These are phyloP conservation scores for Chlorella vulgaris DNA, from an alignment of 139 green algal genomes.

Conservation along the genomic window DNA sequence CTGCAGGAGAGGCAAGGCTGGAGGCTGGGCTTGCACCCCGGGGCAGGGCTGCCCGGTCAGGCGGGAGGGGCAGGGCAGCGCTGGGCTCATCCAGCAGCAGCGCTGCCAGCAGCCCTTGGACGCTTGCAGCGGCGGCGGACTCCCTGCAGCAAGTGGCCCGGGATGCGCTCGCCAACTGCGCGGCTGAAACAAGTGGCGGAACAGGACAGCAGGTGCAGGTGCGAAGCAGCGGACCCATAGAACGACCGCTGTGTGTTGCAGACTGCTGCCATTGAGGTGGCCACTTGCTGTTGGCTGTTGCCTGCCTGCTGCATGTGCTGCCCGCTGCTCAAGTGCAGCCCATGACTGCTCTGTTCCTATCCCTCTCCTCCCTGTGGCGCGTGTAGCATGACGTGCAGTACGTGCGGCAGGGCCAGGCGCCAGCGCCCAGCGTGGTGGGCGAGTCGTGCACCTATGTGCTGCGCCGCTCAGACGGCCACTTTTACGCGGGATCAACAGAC, in stretches of 20 bases:
- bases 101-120: not conserved
- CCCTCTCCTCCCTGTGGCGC: not conserved
- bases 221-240: not conserved
- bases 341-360: not conserved
- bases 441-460: slow-evolving; percentile 65
- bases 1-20: not conserved
- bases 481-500: slow-evolving; percentile 60
- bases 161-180: not conserved
- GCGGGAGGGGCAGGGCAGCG: not conserved
- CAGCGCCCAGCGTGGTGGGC: slow-evolving; percentile 37
- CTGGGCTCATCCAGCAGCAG: not conserved
- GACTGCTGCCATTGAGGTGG: too few species aligned
- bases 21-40: not conserved
- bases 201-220: not conserved
- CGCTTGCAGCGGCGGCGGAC: not conserved
- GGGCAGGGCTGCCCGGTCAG: not conserved
- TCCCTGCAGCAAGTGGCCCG: slow-evolving; percentile 11
- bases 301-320: not conserved
- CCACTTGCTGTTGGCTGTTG: not conserved
- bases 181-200: not conserved
- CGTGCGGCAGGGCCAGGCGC: slow-evolving; percentile 35
- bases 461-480: slow-evolving; percentile 48
- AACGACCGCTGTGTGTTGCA: too few species aligned
- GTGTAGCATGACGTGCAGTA: slow-evolving; percentile 15
- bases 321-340: too few species aligned